phyloP scores from a whole-genome alignment of 2,329 filamentous ascomycete genomes.

The Polychaeton citri region DNA sequence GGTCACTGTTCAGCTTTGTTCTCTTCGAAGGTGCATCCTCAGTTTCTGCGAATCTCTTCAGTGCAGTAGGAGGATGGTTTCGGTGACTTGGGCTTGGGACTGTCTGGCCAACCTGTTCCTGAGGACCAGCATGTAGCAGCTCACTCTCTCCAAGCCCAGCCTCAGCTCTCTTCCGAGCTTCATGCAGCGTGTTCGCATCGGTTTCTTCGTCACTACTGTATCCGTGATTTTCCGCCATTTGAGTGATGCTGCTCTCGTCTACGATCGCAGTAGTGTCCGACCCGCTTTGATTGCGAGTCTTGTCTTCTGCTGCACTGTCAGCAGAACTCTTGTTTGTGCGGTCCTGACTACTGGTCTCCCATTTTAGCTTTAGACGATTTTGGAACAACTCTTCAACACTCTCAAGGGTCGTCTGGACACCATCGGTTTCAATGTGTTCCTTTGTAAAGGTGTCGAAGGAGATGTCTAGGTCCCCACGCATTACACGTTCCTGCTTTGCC shows the following conservation, averaged over 20 bases:
- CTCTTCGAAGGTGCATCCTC: background rate
- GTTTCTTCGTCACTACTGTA: constrained; percentile 31
- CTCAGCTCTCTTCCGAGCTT: constrained; percentile 11
- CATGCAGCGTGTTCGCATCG: constrained; percentile 19
- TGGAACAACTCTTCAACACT: constrained; percentile 82
- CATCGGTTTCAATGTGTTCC: constrained; percentile 29
- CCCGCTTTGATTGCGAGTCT: constrained; percentile 1
- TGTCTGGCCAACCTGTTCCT: background rate
- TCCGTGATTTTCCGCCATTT: constrained; percentile 29
- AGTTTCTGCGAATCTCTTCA: background rate
- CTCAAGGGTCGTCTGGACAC: constrained; percentile 63
- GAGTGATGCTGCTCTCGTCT: constrained; percentile 47
- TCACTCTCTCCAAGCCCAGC: background rate
- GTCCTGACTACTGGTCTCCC: background rate
- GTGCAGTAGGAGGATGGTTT: background rate
- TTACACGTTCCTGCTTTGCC: constrained; percentile 48
- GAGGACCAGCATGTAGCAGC: background rate
- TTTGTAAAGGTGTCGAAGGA: constrained; percentile 53
- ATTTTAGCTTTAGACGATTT: constrained; percentile 36
- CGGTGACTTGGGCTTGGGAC: background rate
- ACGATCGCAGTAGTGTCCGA: constrained; percentile 34
- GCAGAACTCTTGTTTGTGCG: constrained; percentile 1
- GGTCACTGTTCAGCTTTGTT: constrained; percentile 2
- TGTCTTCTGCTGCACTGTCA: background rate
- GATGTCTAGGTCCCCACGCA: constrained; percentile 28